Evolutionary conservation across 371 early-diverging fungal species (phyloP), one percentile per base, ranked within the genome.

Genomic region (Batrachochytrium dendrobatidis): DNA sequence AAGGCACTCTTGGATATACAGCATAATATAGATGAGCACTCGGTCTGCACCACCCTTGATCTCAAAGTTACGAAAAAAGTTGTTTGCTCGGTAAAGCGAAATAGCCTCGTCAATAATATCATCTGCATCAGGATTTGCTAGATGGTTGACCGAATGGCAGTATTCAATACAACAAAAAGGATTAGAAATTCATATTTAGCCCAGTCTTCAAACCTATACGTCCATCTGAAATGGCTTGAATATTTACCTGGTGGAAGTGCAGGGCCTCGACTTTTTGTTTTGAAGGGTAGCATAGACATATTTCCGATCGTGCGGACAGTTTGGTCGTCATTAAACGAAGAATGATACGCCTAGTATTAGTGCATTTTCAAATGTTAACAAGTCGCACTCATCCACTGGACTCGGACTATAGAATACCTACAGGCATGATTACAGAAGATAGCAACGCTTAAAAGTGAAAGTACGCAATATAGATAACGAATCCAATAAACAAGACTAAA

Each of bases 41-140:
- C 96, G 85, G 74, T 98, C 98, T 44, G 84, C 90, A 53, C 74
- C 74, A 35, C 95, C 95, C 68, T 94, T 88, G 73, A 98, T 92
- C 69, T 98, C 97, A 82, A 94, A 98, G 83, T 96, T 96, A 62
- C 92, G 86, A 82, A 95, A 98, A 46, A 96, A 81, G 69, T 89
- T 88, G 78, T 98, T 98, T 63, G 96, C 92, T 35, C 95, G 87
- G 79, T 92, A 98, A 55, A 94, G 72, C 61, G 80, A 82, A 52
- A 98, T 68, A 22, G 95, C 89, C 70, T 98, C 98, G 63, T 95
- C 95, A 61, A 98, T 78, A 51, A 90, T 86, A 73, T 98, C 98
- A 48, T 90, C 88, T 7, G 71, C 71, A 50, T 68, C 65, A 4
- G 81, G 67, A 53, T 86, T 88, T 63, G 76, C 85, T 82, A 61